These are phyloP conservation scores for Hericium coralloides DNA, from an alignment of 768 basidiomycete genomes.

Conservation along the genomic window DNA sequence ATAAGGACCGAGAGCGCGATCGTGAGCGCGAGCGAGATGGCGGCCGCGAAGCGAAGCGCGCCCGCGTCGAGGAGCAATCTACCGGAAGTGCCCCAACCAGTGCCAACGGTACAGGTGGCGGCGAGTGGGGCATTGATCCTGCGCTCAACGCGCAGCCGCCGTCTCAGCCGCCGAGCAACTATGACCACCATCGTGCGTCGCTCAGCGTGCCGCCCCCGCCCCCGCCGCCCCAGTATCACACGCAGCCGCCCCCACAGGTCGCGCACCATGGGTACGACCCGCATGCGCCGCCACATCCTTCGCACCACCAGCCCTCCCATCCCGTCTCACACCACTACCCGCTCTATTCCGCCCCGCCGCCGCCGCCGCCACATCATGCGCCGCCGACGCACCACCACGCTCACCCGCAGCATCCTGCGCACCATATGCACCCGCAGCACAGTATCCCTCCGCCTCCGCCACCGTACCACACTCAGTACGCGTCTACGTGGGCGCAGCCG, in stretches of 20 bases:
- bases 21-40: constrained; percentile 13
- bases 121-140: constrained; percentile 14
- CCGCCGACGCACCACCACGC: constrained; percentile 4
- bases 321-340: constrained; percentile 13
- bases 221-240: constrained; percentile 5
- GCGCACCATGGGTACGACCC: constrained; percentile 7
- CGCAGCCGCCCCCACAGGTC: neutral
- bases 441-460: constrained; percentile 3
- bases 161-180: constrained; percentile 1
- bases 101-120: constrained; percentile 4
- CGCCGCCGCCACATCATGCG: constrained; percentile 7
- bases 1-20: constrained; percentile 2
- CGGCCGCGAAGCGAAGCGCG: constrained; percentile 11
- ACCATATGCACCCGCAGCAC: constrained; percentile 10
- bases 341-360: constrained; percentile 6
- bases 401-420: constrained; percentile 7
- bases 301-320: constrained; percentile 9
- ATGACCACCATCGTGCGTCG: constrained; percentile 8
- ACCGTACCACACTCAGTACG: constrained; percentile 7
- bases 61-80: constrained; percentile 10
- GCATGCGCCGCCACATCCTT: constrained; percentile 9
- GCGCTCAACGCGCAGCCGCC: constrained; percentile 6
- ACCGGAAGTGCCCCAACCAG: constrained; percentile 1
- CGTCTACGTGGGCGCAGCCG: neutral
- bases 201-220: constrained; percentile 12